These are phyloP conservation scores for Allium fistulosum DNA, from an alignment of 106 monocot species.

Conservation along the genomic window DNA sequence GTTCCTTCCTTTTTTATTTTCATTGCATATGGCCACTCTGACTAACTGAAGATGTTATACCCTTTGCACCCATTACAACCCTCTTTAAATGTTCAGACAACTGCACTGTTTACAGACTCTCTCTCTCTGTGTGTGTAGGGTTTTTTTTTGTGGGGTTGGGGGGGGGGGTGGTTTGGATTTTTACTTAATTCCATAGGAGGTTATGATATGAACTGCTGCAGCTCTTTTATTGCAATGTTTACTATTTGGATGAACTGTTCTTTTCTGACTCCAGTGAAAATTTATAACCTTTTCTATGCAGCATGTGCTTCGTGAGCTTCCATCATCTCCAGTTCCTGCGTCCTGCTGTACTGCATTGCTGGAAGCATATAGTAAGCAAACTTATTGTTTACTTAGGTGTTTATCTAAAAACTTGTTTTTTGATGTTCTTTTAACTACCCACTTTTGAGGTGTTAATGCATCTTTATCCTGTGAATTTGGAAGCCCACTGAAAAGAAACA, in stretches of 20 bases:
- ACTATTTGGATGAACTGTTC: background rate
- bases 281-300: slow-evolving; percentile 17
- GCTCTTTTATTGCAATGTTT: background rate
- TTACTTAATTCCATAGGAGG: background rate
- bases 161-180: background rate
- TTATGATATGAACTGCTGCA: background rate
- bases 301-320: slow-evolving; percentile 97
- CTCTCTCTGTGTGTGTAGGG: too few relatives aligned
- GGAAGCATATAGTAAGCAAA: slow-evolving; percentile 73
- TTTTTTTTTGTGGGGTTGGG: too few relatives aligned
- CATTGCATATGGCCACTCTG: too few relatives aligned
- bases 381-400: background rate
- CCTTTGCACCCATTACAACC: too few relatives aligned
- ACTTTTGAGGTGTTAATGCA: too few relatives aligned
- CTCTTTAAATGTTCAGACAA: too few relatives aligned
- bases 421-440: too few relatives aligned
- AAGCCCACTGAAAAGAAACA: too few relatives aligned
- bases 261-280: slow-evolving; percentile 1
- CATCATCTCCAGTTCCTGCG: slow-evolving; percentile 98
- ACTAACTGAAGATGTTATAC: too few relatives aligned
- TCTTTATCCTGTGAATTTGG: too few relatives aligned
- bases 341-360: slow-evolving; percentile 95
- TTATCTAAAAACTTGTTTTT: background rate
- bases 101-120: too few relatives aligned
- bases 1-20: slow-evolving; percentile 13